phyloP scores from a whole-genome alignment of 306 rosid species.

The Oxytropis ochrocephala region DNA sequence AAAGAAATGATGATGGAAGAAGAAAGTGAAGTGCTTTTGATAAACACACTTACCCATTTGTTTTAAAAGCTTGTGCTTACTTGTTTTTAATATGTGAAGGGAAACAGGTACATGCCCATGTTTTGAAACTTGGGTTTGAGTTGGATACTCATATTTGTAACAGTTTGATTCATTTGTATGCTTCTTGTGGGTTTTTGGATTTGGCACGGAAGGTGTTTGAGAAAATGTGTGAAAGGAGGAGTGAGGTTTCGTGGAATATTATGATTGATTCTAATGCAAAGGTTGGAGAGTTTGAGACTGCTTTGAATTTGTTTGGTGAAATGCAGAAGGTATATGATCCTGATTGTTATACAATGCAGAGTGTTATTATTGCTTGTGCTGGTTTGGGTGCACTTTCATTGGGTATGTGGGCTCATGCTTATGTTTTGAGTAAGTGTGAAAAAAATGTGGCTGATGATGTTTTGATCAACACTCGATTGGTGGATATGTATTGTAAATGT shows the following conservation, averaged over 20 bases:
- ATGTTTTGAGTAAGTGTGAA: conserved; percentile 39
- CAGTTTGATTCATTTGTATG: conserved; percentile 73
- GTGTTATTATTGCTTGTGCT: conserved; percentile 64
- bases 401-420: conserved; percentile 85
- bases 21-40: conserved; percentile 33
- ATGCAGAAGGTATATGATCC: conserved; percentile 58
- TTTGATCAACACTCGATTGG: conserved; percentile 49
- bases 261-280: conserved; percentile 58
- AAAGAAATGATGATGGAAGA: conserved; percentile 36
- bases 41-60: conserved; percentile 64
- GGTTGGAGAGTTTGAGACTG: conserved; percentile 44
- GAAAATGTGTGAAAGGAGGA: conserved; percentile 41
- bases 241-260: conserved; percentile 70
- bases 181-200: conserved; percentile 57
- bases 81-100: conserved; percentile 57
- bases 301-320: conserved; percentile 45
- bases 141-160: conserved; percentile 52
- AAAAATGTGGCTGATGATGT: conserved; percentile 29
- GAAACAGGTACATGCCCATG: conserved; percentile 56
- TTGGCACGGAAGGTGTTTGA: conserved; percentile 50
- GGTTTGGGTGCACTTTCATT: conserved; percentile 60
- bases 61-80: conserved; percentile 67
- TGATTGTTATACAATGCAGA: conserved; percentile 76
- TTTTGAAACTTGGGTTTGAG: conserved; percentile 54
- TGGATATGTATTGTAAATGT: conserved; percentile 81